phyloP scores from a whole-genome alignment of 208 protist genomes.

The Crithidia bombi region DNA sequence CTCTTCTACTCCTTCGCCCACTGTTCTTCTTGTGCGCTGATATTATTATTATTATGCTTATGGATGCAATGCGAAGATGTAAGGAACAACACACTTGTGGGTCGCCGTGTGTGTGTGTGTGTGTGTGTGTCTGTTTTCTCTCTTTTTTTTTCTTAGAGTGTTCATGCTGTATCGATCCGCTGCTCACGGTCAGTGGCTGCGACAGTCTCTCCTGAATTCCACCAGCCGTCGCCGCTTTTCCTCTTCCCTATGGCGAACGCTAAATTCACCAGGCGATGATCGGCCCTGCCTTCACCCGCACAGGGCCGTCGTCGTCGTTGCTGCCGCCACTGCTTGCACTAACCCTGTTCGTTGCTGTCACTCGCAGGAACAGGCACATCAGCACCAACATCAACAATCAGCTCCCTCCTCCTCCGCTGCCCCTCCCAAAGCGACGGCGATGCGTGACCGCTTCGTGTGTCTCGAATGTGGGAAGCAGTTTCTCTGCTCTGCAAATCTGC shows the following conservation, averaged over 20 bases:
- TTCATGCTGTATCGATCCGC: neutral
- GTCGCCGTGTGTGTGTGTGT: neutral
- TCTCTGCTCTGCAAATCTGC: slow-evolving; percentile 49
- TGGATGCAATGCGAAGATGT: no score
- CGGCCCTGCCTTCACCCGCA: neutral
- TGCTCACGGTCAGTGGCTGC: neutral
- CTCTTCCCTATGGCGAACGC: no score
- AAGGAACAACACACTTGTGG: no score
- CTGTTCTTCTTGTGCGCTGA: no score
- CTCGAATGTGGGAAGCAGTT: slow-evolving; percentile 79
- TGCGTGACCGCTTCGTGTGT: slow-evolving; percentile 35
- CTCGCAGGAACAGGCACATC: no score
- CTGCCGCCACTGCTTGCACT: neutral
- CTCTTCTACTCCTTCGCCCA: no score
- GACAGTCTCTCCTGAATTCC: neutral
- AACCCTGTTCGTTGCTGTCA: no score
- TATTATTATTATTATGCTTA: no score
- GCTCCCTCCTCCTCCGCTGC: neutral
- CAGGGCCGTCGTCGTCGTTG: neutral
- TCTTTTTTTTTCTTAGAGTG: neutral
- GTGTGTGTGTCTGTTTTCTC: neutral
- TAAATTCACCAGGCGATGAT: no score
- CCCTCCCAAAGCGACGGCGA: neutral
- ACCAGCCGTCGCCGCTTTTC: no score
- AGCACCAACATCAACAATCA: no score